Percentiles rank a stretch among this genome's conserved stretches.
These are phyloP conservation scores for Umbelopsis isabellina DNA, from an alignment of 192 early-diverging fungal species.

Conservation along the genomic window DNA sequence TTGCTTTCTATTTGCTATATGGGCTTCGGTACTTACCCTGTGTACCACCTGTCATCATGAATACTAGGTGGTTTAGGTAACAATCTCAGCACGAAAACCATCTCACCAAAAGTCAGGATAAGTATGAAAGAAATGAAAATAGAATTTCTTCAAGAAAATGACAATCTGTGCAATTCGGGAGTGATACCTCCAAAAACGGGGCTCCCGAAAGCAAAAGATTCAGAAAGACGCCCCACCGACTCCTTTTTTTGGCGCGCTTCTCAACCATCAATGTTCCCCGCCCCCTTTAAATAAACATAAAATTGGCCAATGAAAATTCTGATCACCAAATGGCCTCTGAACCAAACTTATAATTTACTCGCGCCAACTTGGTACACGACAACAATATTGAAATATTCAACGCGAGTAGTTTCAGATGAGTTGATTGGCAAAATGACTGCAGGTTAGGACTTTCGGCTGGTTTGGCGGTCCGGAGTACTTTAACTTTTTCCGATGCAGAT, in stretches of 20 bases:
- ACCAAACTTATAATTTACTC: not conserved
- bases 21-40: not conserved
- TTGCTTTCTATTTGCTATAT: too few relatives aligned
- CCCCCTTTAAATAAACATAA: constrained; percentile 2
- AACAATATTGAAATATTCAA: too few relatives aligned
- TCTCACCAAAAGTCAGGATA: not conserved
- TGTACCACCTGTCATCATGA: not conserved
- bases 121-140: not conserved
- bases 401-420: too few relatives aligned
- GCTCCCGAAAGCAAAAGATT: constrained; percentile 7
- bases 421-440: too few relatives aligned
- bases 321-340: not conserved
- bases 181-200: constrained; percentile 5
- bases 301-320: not conserved
- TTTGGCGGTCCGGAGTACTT: too few relatives aligned
- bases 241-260: constrained; percentile 9
- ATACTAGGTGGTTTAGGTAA: not conserved
- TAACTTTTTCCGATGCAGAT: too few relatives aligned
- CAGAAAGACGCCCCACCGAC: not conserved
- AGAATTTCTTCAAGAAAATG: not conserved
- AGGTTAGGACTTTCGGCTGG: too few relatives aligned
- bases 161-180: constrained; percentile 15
- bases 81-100: not conserved
- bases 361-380: too few relatives aligned
- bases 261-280: not conserved